Conservation (phyloP, 2,329 filamentous ascomycete species). For the Hymenoscyphus fraxineus region DNA sequence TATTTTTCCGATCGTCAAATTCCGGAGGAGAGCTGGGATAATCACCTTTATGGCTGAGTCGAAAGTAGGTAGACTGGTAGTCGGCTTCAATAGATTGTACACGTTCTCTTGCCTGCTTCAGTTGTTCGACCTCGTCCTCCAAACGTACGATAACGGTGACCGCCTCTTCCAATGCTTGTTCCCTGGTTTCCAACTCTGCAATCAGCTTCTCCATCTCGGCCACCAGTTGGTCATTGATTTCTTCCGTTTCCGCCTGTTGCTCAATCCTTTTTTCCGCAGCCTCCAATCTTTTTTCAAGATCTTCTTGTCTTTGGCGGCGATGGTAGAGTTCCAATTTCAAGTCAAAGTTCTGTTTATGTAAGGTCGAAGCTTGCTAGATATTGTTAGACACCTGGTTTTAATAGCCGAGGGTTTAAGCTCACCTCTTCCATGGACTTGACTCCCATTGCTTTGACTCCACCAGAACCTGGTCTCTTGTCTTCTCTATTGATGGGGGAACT, state of each 20-base stretch:
- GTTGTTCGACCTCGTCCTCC: conserved; percentile 55
- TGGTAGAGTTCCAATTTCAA: conserved; percentile 71
- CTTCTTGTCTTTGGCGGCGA: conserved; percentile 59
- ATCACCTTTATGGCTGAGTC: conserved; percentile 18
- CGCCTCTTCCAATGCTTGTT: conserved; percentile 68
- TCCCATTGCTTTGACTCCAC: conserved; percentile 50
- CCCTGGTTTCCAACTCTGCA: conserved; percentile 61
- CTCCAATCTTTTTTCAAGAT: conserved; percentile 56
- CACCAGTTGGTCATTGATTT: conserved; percentile 56
- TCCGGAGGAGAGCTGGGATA: conserved; percentile 28
- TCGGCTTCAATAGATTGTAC: conserved; percentile 47
- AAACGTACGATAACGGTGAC: conserved; percentile 65
- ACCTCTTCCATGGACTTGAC: conserved; percentile 67
- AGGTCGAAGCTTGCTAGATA: conserved; percentile 56
- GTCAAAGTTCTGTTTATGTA: conserved; percentile 75
- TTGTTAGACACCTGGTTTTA: conserved; percentile 14
- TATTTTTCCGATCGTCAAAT: conserved; percentile 12
- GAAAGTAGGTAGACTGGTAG: conserved; percentile 26
- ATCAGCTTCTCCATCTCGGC: conserved; percentile 48
- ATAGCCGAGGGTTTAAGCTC: conserved; percentile 25
- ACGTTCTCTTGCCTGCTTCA: conserved; percentile 52
- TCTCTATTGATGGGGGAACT: conserved; percentile 31
- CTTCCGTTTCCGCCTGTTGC: conserved; percentile 47
- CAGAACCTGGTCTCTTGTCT: conserved; percentile 32
- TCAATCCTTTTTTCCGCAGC: conserved; percentile 43